Evolutionary conservation across 495 filamentous ascomycete species (phyloP), one percentile per base, ranked within the genome.

Genomic region (Penicillium arizonense): DNA sequence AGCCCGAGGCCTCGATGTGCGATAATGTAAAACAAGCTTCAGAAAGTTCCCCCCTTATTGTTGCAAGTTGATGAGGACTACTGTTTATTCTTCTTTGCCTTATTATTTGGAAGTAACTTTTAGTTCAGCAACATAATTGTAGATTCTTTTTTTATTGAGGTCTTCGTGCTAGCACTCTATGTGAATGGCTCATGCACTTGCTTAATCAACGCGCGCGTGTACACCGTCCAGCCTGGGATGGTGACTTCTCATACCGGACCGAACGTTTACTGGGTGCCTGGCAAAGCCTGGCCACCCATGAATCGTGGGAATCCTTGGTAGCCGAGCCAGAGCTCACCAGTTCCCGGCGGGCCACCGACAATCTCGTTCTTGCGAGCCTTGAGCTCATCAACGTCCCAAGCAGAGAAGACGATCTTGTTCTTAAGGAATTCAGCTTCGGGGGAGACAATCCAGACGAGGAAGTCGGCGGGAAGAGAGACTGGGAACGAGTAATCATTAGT

Each of bases 331-430:
- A 62, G 56, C 45, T 62, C 59, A 44, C 59, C 61, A 47, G 64
- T 58, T 38, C 52, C 50, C 2, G 52, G 57, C 50, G 49, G 50
- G 16, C 44, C 50, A 48, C 55, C 49, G 33, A 58, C 45, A 53
- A 75, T 77, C 32, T 65, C 62, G 10, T 74, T 70, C 50, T 87
- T 65, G 77, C 82, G 87, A n/a, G 64, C 69, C 58, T 75, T 73
- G 21, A 79, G 76, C 56, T 84, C 83, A 5, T 66, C 62, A 58
- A 74, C 75, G 30, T 82, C 79, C 78, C 75, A 81, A 34, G 74
- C 69, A 2, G 65, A 64, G 44, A 55, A 61, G 30, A 79, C 57
- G 44, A 71, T 70, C 52, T 71, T 64, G 6, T 75, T 72, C 10
- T 62, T 72, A 35, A 79, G 51, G 35, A 76, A 79, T 21, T 55